phyloP scores from a whole-genome alignment of 2,329 filamentous ascomycete species.

The Balansia obtecta region DNA sequence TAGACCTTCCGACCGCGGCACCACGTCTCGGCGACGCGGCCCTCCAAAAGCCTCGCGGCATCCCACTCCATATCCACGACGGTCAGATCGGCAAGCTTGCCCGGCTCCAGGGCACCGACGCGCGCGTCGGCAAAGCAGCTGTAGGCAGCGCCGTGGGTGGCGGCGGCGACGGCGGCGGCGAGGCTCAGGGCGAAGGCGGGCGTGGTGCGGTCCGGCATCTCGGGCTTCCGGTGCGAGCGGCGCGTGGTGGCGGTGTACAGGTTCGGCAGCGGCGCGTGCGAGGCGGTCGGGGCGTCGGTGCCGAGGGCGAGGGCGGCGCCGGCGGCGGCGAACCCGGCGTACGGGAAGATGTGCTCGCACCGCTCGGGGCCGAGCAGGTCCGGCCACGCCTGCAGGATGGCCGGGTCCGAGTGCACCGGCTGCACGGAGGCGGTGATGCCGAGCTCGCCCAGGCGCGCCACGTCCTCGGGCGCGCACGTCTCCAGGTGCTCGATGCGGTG shows the following conservation, averaged over 20 bases:
- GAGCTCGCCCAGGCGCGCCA: slow-evolving; percentile 38
- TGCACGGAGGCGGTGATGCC: slow-evolving; percentile 47
- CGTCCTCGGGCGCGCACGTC: slow-evolving; percentile 41
- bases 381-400: slow-evolving; percentile 48
- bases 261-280: slow-evolving; percentile 38
- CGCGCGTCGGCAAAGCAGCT: slow-evolving; percentile 36
- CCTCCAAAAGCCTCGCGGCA: slow-evolving; percentile 30
- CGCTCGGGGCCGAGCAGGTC: slow-evolving; percentile 38
- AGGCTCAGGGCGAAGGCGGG: slow-evolving; percentile 37
- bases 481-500: slow-evolving; percentile 55
- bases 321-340: slow-evolving; percentile 42
- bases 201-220: slow-evolving; percentile 30
- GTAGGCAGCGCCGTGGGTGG: slow-evolving; percentile 37
- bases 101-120: slow-evolving; percentile 36
- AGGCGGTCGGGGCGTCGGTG: slow-evolving; percentile 44
- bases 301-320: slow-evolving; percentile 42
- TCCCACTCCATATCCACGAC: slow-evolving; percentile 35
- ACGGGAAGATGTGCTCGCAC: slow-evolving; percentile 46
- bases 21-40: slow-evolving; percentile 39
- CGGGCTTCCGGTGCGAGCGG: slow-evolving; percentile 35
- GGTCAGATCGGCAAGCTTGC: slow-evolving; percentile 43
- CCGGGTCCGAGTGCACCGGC: slow-evolving; percentile 41
- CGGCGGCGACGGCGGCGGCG: slow-evolving; percentile 37
- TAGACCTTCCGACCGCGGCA: slow-evolving; percentile 30
- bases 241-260: slow-evolving; percentile 44